phyloP scores from a whole-genome alignment of 2,329 filamentous ascomycete genomes.

The Aspergillus tanneri region DNA sequence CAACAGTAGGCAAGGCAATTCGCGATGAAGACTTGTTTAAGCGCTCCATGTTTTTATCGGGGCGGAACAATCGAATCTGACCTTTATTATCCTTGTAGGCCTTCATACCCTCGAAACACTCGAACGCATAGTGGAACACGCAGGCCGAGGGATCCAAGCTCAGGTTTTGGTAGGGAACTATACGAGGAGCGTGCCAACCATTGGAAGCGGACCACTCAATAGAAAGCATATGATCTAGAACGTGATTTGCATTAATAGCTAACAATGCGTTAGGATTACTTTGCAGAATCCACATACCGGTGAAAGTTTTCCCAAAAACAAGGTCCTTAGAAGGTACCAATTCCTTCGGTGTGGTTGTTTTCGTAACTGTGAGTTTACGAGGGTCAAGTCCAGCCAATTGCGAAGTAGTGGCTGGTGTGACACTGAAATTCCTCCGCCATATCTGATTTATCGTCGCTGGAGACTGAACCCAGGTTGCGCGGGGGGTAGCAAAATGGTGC shows the following conservation, averaged over 20 bases:
- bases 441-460: constrained; percentile 30
- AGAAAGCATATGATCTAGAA: constrained; percentile 89
- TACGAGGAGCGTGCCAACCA: constrained; percentile 80
- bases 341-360: constrained; percentile 72
- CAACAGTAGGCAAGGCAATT: constrained; percentile 89
- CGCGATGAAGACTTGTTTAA: constrained; percentile 88
- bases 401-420: constrained; percentile 29
- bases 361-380: constrained; percentile 70
- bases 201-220: constrained; percentile 85
- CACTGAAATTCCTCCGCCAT: constrained; percentile 53
- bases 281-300: constrained; percentile 57
- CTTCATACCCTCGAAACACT: constrained; percentile 99
- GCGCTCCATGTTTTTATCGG: constrained; percentile 93
- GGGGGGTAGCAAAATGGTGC: constrained; percentile 24
- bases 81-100: constrained; percentile 87
- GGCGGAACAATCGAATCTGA: constrained; percentile 82
- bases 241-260: too few species aligned
- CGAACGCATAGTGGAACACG: constrained; percentile 98
- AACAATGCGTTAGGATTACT: constrained; percentile 20
- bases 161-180: constrained; percentile 94
- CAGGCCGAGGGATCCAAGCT: constrained; percentile 93
- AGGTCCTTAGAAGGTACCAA: constrained; percentile 75
- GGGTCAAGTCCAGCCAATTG: constrained; percentile 68
- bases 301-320: constrained; percentile 87
- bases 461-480: constrained; percentile 25